A percentile compares a stretch with the other conserved stretches of the same genome.
Conservation (phyloP, 139 green algal species). For the Coelastrella sp. region DNA sequence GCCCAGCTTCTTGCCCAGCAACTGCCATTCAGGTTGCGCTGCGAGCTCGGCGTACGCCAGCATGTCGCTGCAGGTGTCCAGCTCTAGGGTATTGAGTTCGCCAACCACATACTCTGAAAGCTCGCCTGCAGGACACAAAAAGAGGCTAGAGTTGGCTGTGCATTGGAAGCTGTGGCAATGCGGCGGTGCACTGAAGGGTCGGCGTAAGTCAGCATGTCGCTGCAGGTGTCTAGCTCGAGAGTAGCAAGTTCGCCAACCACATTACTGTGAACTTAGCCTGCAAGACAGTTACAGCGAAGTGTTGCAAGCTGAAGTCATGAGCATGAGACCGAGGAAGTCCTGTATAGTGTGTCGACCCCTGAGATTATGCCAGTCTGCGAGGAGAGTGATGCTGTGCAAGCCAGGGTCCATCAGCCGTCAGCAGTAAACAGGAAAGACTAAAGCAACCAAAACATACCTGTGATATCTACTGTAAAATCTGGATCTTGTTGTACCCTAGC, state of each 20-base stretch:
- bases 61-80: conserved; percentile 85
- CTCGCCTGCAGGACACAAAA: conserved; percentile 63
- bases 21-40: conserved; percentile 90
- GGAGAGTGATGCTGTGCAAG: neutral
- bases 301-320: too few species aligned
- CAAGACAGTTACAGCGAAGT: too few species aligned
- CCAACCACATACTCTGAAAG: conserved; percentile 92
- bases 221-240: too few species aligned
- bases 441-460: neutral
- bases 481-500: neutral
- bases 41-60: conserved; percentile 80
- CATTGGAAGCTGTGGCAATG: neutral
- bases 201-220: too few species aligned
- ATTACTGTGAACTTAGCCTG: too few species aligned
- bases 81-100: conserved; percentile 90
- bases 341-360: too few species aligned
- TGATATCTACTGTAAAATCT: neutral
- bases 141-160: neutral
- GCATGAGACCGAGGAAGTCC: too few species aligned
- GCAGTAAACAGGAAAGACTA: too few species aligned
- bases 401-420: neutral
- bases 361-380: too few species aligned
- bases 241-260: too few species aligned
- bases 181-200: neutral
- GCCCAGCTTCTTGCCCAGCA: conserved; percentile 90